Base-by-base conservation (phyloP, 352 stramenopile species). In the Nothophytophthora sp. region DNA sequence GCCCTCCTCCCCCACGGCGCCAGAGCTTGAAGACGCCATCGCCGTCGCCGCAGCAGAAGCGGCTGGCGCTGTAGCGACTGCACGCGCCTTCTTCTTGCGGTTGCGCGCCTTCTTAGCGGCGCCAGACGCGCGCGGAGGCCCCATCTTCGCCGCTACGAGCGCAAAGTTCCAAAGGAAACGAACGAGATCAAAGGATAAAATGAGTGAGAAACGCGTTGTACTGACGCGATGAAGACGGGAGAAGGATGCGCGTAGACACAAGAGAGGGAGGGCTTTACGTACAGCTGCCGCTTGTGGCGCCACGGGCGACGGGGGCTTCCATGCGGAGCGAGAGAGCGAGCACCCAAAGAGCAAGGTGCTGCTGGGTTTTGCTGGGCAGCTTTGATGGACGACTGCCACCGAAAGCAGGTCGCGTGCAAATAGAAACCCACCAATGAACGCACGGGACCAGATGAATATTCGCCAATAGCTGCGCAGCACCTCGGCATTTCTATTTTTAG, bases 71-170 rank as follows among this genome's bases (percentile, higher is more conserved):
- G 47, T 35, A 18, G 42, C 45, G 13, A 33, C 45, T 39, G 46
- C 9, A 12, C 43, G 62, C 20, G 57, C 42, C 24, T 72, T 72
- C 49, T 73, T 73, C 58, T 73, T 73, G 29, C 58, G 58, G 41
- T 64, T 64, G 13, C 52, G 63, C 3, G 43, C 57, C 48, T 68
- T 73, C 36, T 73, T 73, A 5, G 40, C 12, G 10, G 44, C 42
- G 4, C 29, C 29, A 4, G 29, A 35, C 13, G 29, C 29, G 27
- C 37, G 11, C 10, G 40, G 28, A 38, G 40, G 52, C 10, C 34
- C 57, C 40, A 23, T 69, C 29, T 37, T 62, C 20, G 37, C 40
- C 24, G 32, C 50, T 64, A 37, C 15, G n/a, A 30, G 23, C 27
- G 55, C 7, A 10, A 56, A 54, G 15, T 45, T 34, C 22, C 3